A percentile compares a stretch with the other conserved stretches of the same genome.
Evolutionary conservation across 176 grass and related monocot species (phyloP).

Genomic region (Thalia dealbata): DNA sequence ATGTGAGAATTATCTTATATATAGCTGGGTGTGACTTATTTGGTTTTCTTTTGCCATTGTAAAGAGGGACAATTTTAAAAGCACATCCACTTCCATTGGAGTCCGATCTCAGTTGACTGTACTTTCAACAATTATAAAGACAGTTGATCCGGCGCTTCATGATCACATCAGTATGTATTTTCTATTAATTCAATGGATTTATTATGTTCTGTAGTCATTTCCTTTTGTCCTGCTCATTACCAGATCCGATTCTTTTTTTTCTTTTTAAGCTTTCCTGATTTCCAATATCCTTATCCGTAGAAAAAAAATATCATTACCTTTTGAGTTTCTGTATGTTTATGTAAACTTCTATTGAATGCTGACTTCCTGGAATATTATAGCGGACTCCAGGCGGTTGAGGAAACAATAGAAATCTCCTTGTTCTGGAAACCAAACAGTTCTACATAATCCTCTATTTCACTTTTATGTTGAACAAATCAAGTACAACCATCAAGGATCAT

Average conservation of each 20-base stretch:
- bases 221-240: background rate
- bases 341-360: background rate
- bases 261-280: background rate
- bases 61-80: conserved; percentile 80
- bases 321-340: background rate
- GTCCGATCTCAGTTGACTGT: conserved; percentile 76
- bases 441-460: background rate
- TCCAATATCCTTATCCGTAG: background rate
- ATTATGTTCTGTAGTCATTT: background rate
- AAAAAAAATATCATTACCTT: background rate
- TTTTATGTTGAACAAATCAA: too few relatives aligned
- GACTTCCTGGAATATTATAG: background rate
- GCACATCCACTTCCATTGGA: conserved; percentile 76
- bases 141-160: conserved; percentile 80
- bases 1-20: too few relatives aligned
- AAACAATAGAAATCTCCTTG: background rate
- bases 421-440: background rate
- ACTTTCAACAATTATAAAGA: conserved; percentile 69
- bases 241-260: background rate
- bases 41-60: conserved; percentile 13
- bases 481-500: too few relatives aligned
- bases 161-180: conserved; percentile 66
- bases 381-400: background rate
- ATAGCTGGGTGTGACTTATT: background rate
- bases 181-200: background rate